Percentiles rank a stretch among this genome's conserved stretches.
Evolutionary conservation across 495 filamentous ascomycete genomes (phyloP).

Genomic region (Neurospora sp.): DNA sequence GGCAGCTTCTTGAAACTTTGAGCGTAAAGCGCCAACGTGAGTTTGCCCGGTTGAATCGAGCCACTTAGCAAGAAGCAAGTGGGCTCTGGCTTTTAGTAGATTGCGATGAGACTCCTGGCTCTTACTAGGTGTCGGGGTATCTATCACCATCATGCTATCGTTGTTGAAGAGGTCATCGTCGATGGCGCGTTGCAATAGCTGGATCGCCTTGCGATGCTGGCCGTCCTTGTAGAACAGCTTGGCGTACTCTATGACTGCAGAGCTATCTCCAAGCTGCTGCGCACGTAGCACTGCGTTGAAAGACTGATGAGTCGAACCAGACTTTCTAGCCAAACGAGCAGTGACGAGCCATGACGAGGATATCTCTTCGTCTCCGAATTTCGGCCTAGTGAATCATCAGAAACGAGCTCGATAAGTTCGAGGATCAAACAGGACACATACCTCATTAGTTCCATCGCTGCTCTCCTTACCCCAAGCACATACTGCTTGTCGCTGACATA

Average conservation of each 20-base stretch:
- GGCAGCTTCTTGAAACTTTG: conserved; percentile 67
- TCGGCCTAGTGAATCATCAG: conserved; percentile 29
- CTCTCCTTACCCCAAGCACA: conserved; percentile 75
- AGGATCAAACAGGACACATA: conserved; percentile 24
- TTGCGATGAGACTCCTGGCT: conserved; percentile 39
- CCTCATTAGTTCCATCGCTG: conserved; percentile 68
- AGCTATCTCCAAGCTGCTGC: conserved; percentile 67
- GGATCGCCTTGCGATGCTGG: conserved; percentile 90
- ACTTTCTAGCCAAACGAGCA: conserved; percentile 77
- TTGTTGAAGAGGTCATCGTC: conserved; percentile 54
- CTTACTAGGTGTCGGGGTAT: conserved; percentile 35
- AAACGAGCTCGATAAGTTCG: conserved; percentile 20
- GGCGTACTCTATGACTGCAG: conserved; percentile 86
- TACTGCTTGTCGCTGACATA: conserved; percentile 90
- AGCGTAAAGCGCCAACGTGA: conserved; percentile 62
- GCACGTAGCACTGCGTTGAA: conserved; percentile 92
- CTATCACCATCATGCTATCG: conserved; percentile 20
- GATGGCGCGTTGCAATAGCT: conserved; percentile 77
- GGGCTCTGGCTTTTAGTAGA: conserved; percentile 52
- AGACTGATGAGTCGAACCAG: conserved; percentile 68
- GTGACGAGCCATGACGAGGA: conserved; percentile 79
- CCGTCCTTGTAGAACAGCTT: conserved; percentile 90
- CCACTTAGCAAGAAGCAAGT: conserved; percentile 92
- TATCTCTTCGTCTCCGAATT: conserved; percentile 54
- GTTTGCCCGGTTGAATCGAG: conserved; percentile 87